Evolutionary conservation across 768 basidiomycete species (phyloP), one percentile per base, ranked within the genome.

Genomic region (Coprinellus micaceus): DNA sequence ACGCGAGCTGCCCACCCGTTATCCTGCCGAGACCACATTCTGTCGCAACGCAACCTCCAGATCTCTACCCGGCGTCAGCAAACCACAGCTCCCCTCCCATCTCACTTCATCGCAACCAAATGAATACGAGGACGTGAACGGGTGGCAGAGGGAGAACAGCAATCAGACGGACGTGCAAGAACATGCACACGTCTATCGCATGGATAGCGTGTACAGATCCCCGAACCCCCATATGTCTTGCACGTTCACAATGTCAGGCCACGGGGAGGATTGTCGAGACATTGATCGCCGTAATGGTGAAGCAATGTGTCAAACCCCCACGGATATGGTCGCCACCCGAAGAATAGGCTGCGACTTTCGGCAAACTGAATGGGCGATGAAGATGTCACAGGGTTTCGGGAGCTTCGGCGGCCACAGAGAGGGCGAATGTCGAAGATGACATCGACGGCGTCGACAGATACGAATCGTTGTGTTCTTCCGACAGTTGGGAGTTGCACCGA

Each of bases 211-310:
- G n/a, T n/a, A n/a, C n/a, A n/a, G n/a, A n/a, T n/a, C n/a, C n/a
- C n/a, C n/a, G n/a, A n/a, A n/a, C n/a, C n/a, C n/a, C n/a, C n/a
- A n/a, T n/a, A n/a, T n/a, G n/a, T n/a, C n/a, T n/a, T n/a, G n/a
- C n/a, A n/a, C n/a, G n/a, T n/a, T n/a, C n/a, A n/a, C n/a, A n/a
- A n/a, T n/a, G n/a, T n/a, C n/a, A n/a, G n/a, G n/a, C n/a, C n/a
- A n/a, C n/a, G n/a, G n/a, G n/a, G n/a, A 45, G 24, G 55, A 46
- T 46, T 46, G 44, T 46, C 44, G 44, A 19, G n/a, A 41, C 22
- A 41, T 4, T 41, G 44, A 46, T 46, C n/a, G 26, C 24, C 19
- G 24, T 46, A 19, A 19, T 25, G 21, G 44, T 46, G 44, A 46
- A 46, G 44, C 44, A 46, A 46, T 46, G 44, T 46, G 44, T 46